Base-by-base conservation (phyloP, 2,329 filamentous ascomycete genomes). In the Berkeleyomyces basicola region DNA sequence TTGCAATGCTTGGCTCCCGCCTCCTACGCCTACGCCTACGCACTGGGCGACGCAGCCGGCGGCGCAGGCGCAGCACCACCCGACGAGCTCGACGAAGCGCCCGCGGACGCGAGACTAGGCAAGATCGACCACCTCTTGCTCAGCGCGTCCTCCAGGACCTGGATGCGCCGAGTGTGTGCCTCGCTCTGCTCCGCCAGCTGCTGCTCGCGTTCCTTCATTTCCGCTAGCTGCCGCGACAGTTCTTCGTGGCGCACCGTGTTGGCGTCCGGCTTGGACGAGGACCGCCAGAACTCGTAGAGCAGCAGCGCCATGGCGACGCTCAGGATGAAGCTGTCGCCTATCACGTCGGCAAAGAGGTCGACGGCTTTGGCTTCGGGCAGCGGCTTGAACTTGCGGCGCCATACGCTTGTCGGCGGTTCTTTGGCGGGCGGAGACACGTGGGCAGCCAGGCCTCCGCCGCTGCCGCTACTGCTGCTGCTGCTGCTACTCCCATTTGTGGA, bases 341-440 rank as follows among this genome's bases (percentile, higher is more conserved):
- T 73, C 14, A 86, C 82, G 68, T 86, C 83, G 49, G 83, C 83
- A 67, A 86, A 86, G 6, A 86, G 72, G 68, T 85, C 82, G 9
- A 86, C 83, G 7, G 83, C 83, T 71, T 85, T 86, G 14, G 71
- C 76, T 69, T 86, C 83, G 7, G 83, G 82, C n/a, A 86, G 72
- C 5, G 82, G 71, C 60, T 83, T 74, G 69, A 86, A 86, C 68
- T 80, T 82, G 64, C 83, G 79, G 65, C 69, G 78, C 83, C 83
- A 86, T 9, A 85, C 73, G 67, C 78, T 85, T 4, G 61, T 44
- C 3, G 63, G 63, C 16, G 62, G 59, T 31, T 64, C 53, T 55
- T 65, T 65, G 57, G 59, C 58, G 7, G 60, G 55, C 7, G 61
- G 37, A 2, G 63, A 47, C 10, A 40, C 31, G 9, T 53, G 59